Evolutionary conservation across 148 eudicot species (phyloP).

Genomic region (Arbutus unedo): DNA sequence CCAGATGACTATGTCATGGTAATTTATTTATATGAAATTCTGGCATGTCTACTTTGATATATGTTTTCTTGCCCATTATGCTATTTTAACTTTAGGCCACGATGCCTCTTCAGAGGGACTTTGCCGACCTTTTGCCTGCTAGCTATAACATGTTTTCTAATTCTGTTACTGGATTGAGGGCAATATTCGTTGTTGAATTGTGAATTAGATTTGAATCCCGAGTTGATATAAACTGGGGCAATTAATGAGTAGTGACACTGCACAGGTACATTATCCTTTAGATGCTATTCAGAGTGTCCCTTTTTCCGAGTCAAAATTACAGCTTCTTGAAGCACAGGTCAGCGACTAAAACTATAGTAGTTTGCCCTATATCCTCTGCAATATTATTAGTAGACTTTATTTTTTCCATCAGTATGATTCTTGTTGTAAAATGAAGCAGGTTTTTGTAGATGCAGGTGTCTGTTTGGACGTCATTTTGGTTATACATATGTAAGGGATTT

Average conservation of each 20-base stretch:
- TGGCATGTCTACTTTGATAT: not conserved
- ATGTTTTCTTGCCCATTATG: slow-evolving; percentile 14
- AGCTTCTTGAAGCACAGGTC: slow-evolving; percentile 92
- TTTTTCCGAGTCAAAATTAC: slow-evolving; percentile 60
- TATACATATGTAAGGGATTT: not conserved
- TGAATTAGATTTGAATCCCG: not conserved
- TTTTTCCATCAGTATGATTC: not conserved
- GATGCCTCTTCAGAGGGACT: not conserved
- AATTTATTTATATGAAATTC: slow-evolving; percentile 15
- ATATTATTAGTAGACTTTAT: not conserved
- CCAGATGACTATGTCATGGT: slow-evolving; percentile 99
- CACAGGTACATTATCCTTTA: slow-evolving; percentile 8
- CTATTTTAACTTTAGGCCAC: not conserved
- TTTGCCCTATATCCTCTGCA: not conserved
- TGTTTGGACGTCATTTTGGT: not conserved
- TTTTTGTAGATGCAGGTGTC: not conserved
- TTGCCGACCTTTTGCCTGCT: not conserved
- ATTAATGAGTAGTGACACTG: not conserved
- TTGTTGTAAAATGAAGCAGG: not conserved
- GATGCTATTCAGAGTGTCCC: slow-evolving; percentile 8
- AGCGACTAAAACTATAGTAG: not conserved
- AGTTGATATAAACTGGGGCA: not conserved
- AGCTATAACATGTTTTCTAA: not conserved
- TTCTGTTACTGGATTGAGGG: not conserved
- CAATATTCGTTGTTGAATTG: not conserved